A percentile compares a stretch with the other conserved stretches of the same genome.
phyloP scores from a whole-genome alignment of 257 asterid genomes.

The Ilex asprella region DNA sequence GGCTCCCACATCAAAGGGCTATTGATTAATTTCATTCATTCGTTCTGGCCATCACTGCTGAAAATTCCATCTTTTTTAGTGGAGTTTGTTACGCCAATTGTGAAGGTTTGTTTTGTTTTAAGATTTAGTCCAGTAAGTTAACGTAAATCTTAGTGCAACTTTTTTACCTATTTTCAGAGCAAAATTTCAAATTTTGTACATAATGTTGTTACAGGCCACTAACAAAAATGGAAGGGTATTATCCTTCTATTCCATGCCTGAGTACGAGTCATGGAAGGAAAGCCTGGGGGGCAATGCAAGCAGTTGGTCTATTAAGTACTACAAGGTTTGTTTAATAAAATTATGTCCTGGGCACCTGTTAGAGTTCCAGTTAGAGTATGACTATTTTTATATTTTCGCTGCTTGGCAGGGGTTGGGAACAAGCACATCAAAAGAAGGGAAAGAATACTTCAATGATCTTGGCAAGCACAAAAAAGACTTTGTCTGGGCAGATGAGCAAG shows the following conservation, averaged over 20 bases:
- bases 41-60: slow-evolving; percentile 94
- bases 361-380: too few relatives aligned
- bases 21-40: slow-evolving; percentile 79
- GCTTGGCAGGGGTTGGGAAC: slow-evolving; percentile 93
- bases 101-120: slow-evolving; percentile 45
- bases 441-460: slow-evolving; percentile 82
- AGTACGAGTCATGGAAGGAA: slow-evolving; percentile 83
- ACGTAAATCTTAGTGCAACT: neutral
- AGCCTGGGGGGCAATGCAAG: slow-evolving; percentile 48
- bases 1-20: slow-evolving; percentile 98
- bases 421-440: slow-evolving; percentile 84
- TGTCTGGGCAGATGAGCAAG: slow-evolving; percentile 69
- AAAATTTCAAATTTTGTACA: neutral
- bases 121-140: neutral
- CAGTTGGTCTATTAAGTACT: slow-evolving; percentile 90
- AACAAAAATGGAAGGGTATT: slow-evolving; percentile 39
- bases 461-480: slow-evolving; percentile 83
- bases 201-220: slow-evolving; percentile 46
- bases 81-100: slow-evolving; percentile 97
- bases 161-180: neutral
- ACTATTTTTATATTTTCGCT: too few relatives aligned
- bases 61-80: slow-evolving; percentile 69
- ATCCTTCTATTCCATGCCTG: slow-evolving; percentile 89
- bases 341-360: too few relatives aligned
- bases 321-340: slow-evolving; percentile 59